Evolutionary conservation across 148 eudicot species (phyloP).

Genomic region (Rhododendron ovatum): DNA sequence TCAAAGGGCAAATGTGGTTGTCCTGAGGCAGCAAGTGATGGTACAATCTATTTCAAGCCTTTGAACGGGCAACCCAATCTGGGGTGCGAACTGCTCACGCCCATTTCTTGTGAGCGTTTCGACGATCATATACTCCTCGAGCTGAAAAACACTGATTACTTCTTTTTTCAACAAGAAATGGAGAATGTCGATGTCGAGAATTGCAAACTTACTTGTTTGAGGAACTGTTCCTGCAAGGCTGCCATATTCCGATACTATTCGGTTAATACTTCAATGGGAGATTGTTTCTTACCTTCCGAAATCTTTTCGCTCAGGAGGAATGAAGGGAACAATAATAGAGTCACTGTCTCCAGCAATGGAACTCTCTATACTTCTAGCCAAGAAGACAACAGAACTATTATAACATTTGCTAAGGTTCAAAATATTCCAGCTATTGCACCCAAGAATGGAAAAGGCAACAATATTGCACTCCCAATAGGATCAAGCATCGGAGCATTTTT

Average conservation of each 20-base stretch:
- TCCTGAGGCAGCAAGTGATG: conserved; percentile 10
- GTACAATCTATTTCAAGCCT: conserved; percentile 9
- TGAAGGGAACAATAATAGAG: not conserved
- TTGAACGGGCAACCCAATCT: conserved; percentile 15
- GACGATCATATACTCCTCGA: conserved; percentile 12
- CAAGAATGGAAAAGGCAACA: not conserved
- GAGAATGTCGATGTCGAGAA: not conserved
- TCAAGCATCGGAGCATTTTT: not conserved
- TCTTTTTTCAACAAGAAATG: not conserved
- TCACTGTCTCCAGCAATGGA: not conserved
- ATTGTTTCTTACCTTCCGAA: conserved; percentile 21
- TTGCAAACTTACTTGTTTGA: conserved; percentile 22
- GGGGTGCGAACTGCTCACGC: conserved; percentile 19
- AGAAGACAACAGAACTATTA: not conserved
- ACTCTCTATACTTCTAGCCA: not conserved
- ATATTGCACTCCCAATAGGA: not conserved
- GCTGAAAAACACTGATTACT: conserved; percentile 15
- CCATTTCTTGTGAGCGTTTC: conserved; percentile 12
- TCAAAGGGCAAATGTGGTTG: conserved; percentile 21
- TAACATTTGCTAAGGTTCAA: conserved; percentile 3
- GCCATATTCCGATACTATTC: conserved; percentile 12
- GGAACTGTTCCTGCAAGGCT: conserved; percentile 29
- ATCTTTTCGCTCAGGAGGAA: conserved; percentile 17
- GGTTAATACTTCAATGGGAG: not conserved
- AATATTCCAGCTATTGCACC: not conserved